Evolutionary conservation across 768 basidiomycete genomes (phyloP).

Genomic region (Mycena pura): DNA sequence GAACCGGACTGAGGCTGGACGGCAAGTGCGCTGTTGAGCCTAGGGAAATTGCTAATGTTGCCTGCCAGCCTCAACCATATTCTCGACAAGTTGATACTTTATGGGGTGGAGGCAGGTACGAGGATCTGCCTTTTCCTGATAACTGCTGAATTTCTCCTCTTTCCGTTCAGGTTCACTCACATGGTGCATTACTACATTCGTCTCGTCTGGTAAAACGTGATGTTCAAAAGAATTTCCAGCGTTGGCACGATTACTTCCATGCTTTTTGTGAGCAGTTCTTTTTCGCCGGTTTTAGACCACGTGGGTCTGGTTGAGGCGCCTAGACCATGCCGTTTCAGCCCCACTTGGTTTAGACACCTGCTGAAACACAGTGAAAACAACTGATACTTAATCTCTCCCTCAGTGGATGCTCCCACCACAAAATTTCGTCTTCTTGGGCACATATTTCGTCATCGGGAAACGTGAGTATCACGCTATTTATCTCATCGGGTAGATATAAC

Average conservation of each 20-base stretch:
- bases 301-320: no score
- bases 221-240: slow-evolving; percentile 26
- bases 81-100: slow-evolving; percentile 54
- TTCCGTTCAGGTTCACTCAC: slow-evolving; percentile 47
- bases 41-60: not conserved
- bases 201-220: not conserved
- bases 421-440: slow-evolving; percentile 55
- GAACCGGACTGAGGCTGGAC: slow-evolving; percentile 47
- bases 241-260: slow-evolving; percentile 52
- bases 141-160: not conserved
- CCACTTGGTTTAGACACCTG: no score
- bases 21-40: slow-evolving; percentile 30
- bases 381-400: not conserved
- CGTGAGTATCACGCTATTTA: slow-evolving; percentile 45
- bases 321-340: no score
- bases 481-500: not conserved
- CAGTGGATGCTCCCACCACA: slow-evolving; percentile 56
- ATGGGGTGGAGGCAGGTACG: slow-evolving; percentile 58
- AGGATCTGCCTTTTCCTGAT: not conserved
- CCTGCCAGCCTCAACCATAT: slow-evolving; percentile 52
- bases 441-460: slow-evolving; percentile 62
- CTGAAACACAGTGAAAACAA: no score
- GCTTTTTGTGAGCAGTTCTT: slow-evolving; percentile 28
- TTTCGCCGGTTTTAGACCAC: no score
- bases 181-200: slow-evolving; percentile 36